Conservation (phyloP, 306 rosid genomes). For the Trichosanthes cucumerina region DNA sequence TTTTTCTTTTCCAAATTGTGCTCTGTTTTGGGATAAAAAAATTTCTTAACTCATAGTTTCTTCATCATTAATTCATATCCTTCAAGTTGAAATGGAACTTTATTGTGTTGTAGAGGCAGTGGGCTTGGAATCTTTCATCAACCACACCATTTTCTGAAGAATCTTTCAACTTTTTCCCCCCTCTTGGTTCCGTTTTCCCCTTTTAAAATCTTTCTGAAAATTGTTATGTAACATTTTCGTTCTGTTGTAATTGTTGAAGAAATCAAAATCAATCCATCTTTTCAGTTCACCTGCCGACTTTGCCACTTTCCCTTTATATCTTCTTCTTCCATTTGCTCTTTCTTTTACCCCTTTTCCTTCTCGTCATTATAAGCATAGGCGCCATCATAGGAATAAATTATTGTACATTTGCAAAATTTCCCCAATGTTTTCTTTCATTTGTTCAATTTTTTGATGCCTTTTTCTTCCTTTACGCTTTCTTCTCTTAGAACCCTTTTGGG, state of each 20-base stretch:
- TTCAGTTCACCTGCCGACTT: background rate
- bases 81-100: background rate
- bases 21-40: background rate
- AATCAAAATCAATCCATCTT: background rate
- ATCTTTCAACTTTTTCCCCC: background rate
- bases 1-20: background rate
- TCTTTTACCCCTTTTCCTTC: background rate
- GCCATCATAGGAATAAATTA: background rate
- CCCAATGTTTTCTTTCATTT: background rate
- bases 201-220: background rate
- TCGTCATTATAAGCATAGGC: background rate
- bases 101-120: background rate
- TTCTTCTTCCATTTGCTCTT: background rate
- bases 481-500: conserved; percentile 12
- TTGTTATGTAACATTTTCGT: background rate
- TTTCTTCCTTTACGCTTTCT: conserved; percentile 11
- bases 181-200: background rate
- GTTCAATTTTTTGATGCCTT: background rate
- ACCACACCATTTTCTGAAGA: background rate
- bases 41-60: background rate
- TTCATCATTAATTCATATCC: background rate
- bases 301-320: background rate
- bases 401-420: background rate
- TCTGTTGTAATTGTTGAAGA: background rate
- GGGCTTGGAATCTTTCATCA: background rate